Evolutionary conservation across 1,284 basidiomycete species (phyloP).

Genomic region (Apiotrichum mycotoxinovorans): DNA sequence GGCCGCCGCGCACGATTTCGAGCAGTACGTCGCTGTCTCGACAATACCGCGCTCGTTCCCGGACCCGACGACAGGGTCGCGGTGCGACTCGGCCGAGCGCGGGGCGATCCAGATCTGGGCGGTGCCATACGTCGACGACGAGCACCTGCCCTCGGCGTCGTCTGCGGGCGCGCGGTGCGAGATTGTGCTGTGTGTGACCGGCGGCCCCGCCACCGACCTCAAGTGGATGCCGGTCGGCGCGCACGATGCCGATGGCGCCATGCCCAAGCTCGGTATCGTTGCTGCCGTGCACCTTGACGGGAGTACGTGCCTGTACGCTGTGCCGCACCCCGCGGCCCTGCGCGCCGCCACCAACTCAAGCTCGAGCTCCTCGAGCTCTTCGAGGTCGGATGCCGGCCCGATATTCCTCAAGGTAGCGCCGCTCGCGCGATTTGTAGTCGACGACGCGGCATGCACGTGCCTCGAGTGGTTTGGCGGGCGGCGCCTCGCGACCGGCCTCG

Average conservation of each 20-base stretch:
- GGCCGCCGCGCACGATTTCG: conserved; percentile 56
- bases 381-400: too few species aligned
- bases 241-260: conserved; percentile 56
- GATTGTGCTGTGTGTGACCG: conserved; percentile 63
- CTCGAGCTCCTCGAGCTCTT: too few species aligned
- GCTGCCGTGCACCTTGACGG: conserved; percentile 81
- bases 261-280: conserved; percentile 70
- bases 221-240: conserved; percentile 86
- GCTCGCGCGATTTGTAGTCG: conserved; percentile 64
- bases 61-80: conserved; percentile 26
- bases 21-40: conserved; percentile 77
- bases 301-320: conserved; percentile 65
- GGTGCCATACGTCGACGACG: conserved; percentile 12
- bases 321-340: conserved; percentile 64
- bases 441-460: conserved; percentile 66
- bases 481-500: conserved; percentile 69
- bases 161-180: conserved; percentile 24
- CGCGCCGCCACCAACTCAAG: conserved; percentile 7
- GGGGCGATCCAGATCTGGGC: conserved; percentile 52
- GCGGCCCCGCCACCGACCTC: conserved; percentile 67
- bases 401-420: conserved; percentile 54
- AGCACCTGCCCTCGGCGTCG: background rate
- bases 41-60: conserved; percentile 57
- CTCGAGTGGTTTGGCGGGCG: conserved; percentile 85
- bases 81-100: conserved; percentile 18